phyloP scores from a whole-genome alignment of 2,329 filamentous ascomycete genomes.

The Cadophora sp. region DNA sequence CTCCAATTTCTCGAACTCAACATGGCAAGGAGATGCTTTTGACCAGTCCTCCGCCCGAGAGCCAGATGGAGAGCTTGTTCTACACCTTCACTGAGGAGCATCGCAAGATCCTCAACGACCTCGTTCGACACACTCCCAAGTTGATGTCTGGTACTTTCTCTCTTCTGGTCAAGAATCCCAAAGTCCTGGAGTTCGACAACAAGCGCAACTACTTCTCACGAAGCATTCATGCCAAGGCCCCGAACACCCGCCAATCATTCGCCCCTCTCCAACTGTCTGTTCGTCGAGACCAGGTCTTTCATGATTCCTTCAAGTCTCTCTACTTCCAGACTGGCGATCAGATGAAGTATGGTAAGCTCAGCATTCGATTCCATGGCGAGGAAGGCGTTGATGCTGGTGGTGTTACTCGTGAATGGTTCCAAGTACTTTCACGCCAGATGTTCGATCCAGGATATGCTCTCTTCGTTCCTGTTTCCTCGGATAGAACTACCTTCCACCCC shows the following conservation, averaged over 20 bases:
- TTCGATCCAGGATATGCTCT: constrained; percentile 98
- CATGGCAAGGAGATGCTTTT: constrained; percentile 71
- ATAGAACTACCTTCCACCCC: constrained; percentile 98
- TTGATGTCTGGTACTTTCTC: constrained; percentile 99
- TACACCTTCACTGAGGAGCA: constrained; percentile 98
- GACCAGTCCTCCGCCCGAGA: constrained; percentile 79
- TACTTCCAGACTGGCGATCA: constrained; percentile 97
- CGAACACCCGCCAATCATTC: constrained; percentile 72
- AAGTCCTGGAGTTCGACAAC: constrained; percentile 98
- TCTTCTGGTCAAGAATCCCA: constrained; percentile 95
- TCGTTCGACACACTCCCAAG: constrained; percentile 95
- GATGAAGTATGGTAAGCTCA: constrained; percentile 99
- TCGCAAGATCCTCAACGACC: constrained; percentile 95
- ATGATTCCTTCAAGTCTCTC: constrained; percentile 97
- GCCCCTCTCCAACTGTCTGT: constrained; percentile 84
- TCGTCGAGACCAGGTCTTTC: constrained; percentile 93
- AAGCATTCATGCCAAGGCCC: constrained; percentile 79
- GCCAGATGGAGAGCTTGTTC: constrained; percentile 87
- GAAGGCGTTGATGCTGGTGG: constrained; percentile 98
- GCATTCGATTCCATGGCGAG: constrained; percentile 95
- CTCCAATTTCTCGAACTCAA: constrained; percentile 43
- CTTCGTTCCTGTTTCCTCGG: constrained; percentile 95
- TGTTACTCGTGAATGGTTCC: constrained; percentile 99
- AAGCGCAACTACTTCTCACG: constrained; percentile 99
- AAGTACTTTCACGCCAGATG: constrained; percentile 96